Evolutionary conservation across 768 basidiomycete species (phyloP).

Genomic region (Suillus tomentosus): DNA sequence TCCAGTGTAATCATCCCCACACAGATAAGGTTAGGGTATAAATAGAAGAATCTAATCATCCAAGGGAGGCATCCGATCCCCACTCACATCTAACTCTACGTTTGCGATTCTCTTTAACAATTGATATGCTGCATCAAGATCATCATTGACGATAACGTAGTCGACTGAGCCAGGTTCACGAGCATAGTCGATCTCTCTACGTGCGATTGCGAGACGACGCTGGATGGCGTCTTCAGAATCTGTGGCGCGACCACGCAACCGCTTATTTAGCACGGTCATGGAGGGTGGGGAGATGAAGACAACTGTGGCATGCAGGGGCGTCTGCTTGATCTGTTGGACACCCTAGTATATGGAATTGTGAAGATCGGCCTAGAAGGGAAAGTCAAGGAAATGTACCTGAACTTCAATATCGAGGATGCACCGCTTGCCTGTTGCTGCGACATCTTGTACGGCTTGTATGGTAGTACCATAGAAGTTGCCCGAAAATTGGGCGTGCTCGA

Average conservation of each 20-base stretch:
- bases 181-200: constrained; percentile 83
- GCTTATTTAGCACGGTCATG: constrained; percentile 63
- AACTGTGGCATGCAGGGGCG: constrained; percentile 80
- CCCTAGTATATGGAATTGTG: constrained; percentile 54
- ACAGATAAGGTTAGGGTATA: constrained; percentile 4
- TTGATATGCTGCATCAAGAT: constrained; percentile 79
- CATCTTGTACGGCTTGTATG: constrained; percentile 69
- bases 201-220: constrained; percentile 75
- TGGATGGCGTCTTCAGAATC: constrained; percentile 73
- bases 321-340: constrained; percentile 87
- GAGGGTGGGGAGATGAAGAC: constrained; percentile 92
- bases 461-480: constrained; percentile 94
- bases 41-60: constrained; percentile 44
- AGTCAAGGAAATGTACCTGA: constrained; percentile 58
- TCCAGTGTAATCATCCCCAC: neutral
- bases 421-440: constrained; percentile 67
- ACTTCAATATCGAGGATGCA: constrained; percentile 97
- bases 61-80: constrained; percentile 68
- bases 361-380: constrained; percentile 11
- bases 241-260: constrained; percentile 81
- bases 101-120: constrained; percentile 77
- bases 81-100: constrained; percentile 51
- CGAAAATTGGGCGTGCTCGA: constrained; percentile 94
- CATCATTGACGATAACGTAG: constrained; percentile 87
- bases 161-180: constrained; percentile 75